These are phyloP conservation scores for Acacia pycnantha DNA, from an alignment of 331 rosid genomes.

Conservation along the genomic window DNA sequence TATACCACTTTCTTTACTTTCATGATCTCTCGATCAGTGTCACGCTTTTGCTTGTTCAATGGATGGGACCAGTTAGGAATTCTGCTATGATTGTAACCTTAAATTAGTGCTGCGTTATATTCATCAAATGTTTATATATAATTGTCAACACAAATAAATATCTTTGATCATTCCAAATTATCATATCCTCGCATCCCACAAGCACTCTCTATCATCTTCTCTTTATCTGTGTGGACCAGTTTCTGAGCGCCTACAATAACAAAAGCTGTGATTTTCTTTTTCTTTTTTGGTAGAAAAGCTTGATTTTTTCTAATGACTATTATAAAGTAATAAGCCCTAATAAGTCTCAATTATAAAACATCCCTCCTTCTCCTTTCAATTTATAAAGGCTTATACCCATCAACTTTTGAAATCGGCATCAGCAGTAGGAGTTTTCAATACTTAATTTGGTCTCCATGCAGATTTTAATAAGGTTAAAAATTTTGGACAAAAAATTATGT, in stretches of 20 bases:
- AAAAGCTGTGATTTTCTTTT: background rate
- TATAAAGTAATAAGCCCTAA: background rate
- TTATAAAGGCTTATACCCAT: background rate
- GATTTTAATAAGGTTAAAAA: background rate
- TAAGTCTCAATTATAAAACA: background rate
- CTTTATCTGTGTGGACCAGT: background rate
- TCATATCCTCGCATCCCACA: background rate
- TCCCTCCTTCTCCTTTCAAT: background rate
- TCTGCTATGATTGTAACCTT: background rate
- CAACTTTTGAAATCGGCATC: background rate
- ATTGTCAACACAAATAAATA: background rate
- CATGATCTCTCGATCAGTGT: background rate
- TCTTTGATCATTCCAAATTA: background rate
- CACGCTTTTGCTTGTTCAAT: background rate
- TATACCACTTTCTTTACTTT: slow-evolving; percentile 12
- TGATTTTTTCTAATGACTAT: background rate
- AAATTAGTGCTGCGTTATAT: background rate
- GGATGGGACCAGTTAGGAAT: background rate
- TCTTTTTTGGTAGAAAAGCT: background rate
- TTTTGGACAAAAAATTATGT: background rate
- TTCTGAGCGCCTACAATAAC: background rate
- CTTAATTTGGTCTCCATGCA: background rate
- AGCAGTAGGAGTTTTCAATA: background rate
- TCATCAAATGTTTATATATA: background rate
- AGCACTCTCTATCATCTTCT: background rate